Evolutionary conservation across 2,329 filamentous ascomycete genomes (phyloP), one percentile per base, ranked within the genome.

Genomic region (Amauroascus verrucosus): DNA sequence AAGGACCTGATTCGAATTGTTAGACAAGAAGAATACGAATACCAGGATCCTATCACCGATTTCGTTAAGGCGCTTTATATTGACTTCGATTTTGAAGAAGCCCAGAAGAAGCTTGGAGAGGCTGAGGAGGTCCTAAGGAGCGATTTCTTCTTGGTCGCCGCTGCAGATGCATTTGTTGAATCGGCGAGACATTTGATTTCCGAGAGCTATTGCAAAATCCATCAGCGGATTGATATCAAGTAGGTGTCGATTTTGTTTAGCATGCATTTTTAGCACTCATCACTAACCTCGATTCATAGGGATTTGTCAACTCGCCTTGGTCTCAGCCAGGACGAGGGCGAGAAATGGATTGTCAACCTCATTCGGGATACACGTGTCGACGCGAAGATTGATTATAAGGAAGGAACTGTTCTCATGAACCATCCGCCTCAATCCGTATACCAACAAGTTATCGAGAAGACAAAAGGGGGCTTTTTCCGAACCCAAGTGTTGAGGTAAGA

Each of bases 281-380:
- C 26, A 44, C 40, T 48, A 48, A 52, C 41, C 14, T 48, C n/a
- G 28, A 20, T 43, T 24, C 16, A 20, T 55, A 83, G 81, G 72
- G 93, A 97, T 64, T 81, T 98, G 56, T 95, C 89, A 60, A 85
- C 83, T 59, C 87, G 93, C 69, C 83, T 98, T 56, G 93, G 91
- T 60, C 79, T 98, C 60, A 88, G 86, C 68, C 84, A 90, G 64
- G 88, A 95, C 67, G 93, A 97, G 67, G 93, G 93, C 65, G 93
- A 98, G 82, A 98, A 98, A 79, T 98, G 93, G 93, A 98, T 98
- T 66, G 93, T 98, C 64, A 98, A 98, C 77, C 80, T 98, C 60
- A 98, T 98, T 74, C 85, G 93, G 59, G 93, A 98, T 74, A 98
- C 93, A 22, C 82, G 90, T 58, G 86, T 98, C 59, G 93, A 98